Evolutionary conservation across 2,329 filamentous ascomycete genomes (phyloP).

Genomic region (Fusarium subglutinans): DNA sequence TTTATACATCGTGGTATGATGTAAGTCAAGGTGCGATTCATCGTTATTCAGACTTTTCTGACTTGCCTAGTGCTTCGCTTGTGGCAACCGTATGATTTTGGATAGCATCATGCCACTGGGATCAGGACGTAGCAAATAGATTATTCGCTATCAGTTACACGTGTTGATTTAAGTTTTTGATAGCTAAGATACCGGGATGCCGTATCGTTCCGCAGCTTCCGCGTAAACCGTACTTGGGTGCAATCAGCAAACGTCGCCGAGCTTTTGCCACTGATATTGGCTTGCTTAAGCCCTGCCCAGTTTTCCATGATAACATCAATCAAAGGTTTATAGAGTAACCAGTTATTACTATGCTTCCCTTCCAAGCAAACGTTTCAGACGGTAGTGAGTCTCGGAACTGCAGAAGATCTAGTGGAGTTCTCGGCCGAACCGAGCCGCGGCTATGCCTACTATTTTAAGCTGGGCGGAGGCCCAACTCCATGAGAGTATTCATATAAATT

Average conservation of each 20-base stretch:
- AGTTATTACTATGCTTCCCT: too few species aligned
- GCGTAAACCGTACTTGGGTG: background rate
- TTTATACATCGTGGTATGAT: background rate
- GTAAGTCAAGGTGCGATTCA: background rate
- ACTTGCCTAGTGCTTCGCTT: background rate
- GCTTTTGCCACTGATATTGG: background rate
- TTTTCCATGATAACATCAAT: background rate
- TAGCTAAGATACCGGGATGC: background rate
- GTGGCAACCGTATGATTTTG: background rate
- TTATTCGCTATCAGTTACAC: background rate
- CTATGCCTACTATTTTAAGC: background rate
- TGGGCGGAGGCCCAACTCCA: background rate
- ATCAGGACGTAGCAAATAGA: background rate
- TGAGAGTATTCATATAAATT: background rate
- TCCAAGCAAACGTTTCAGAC: background rate
- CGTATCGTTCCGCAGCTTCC: background rate
- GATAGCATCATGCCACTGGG: background rate
- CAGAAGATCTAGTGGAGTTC: background rate
- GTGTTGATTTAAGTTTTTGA: background rate
- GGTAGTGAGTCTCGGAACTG: background rate
- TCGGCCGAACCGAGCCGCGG: slow-evolving; percentile 1
- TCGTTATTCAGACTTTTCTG: background rate
- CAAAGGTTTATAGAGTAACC: background rate
- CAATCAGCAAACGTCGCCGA: background rate
- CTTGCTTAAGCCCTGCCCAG: background rate